These are phyloP conservation scores for Metschnikowia noctiluminum DNA, from an alignment of 805 yeast genomes.

Conservation along the genomic window DNA sequence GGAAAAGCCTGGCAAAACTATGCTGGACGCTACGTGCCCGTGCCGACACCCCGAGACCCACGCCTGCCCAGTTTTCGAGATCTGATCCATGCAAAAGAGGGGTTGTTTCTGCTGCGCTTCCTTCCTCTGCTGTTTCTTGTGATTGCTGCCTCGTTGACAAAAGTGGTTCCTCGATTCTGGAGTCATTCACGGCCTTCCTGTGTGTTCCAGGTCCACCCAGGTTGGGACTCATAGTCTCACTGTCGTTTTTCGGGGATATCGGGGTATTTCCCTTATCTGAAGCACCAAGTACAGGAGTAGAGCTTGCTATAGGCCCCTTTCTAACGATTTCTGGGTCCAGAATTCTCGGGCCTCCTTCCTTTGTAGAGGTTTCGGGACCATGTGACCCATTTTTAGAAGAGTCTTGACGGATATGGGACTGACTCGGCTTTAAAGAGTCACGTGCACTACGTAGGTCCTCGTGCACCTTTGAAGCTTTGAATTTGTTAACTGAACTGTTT, in stretches of 20 bases:
- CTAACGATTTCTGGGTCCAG: neutral
- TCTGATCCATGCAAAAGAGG: constrained; percentile 7
- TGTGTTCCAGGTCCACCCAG: neutral
- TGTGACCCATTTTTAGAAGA: neutral
- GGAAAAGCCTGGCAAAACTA: neutral
- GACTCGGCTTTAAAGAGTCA: too few relatives aligned
- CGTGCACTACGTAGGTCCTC: too few relatives aligned
- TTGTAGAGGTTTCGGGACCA: neutral
- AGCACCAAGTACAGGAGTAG: neutral
- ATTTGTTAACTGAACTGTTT: too few relatives aligned
- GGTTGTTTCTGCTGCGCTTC: neutral
- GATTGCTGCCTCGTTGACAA: too few relatives aligned
- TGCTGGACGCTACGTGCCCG: neutral
- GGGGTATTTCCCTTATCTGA: neutral
- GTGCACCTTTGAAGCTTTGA: too few relatives aligned
- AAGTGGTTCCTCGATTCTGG: neutral
- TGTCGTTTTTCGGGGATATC: neutral
- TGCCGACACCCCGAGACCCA: constrained; percentile 1
- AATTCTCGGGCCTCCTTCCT: too few relatives aligned
- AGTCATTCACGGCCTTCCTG: neutral
- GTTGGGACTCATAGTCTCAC: too few relatives aligned
- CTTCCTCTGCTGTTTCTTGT: neutral
- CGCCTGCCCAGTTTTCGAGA: constrained; percentile 10
- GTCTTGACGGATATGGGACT: neutral
- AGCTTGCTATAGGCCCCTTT: constrained; percentile 1